Percentiles rank a stretch among this genome's conserved stretches.
Conservation (phyloP, 1,284 basidiomycete species). For the Sanghuangporus sanghuang region DNA sequence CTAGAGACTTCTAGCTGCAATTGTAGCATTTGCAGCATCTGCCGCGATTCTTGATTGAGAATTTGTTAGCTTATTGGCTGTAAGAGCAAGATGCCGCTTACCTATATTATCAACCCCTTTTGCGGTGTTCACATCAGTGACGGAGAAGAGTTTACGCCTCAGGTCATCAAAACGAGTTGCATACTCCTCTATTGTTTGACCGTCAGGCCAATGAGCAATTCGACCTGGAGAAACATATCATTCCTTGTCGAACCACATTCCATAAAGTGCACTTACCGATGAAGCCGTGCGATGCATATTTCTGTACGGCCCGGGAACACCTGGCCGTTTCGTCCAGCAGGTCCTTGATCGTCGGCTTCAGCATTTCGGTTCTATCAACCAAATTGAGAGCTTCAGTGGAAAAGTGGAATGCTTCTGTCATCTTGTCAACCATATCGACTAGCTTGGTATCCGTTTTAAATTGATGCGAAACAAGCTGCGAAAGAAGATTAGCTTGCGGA, state of each 20-base stretch:
- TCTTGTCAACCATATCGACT: neutral
- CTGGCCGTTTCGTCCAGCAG: neutral
- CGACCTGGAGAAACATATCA: neutral
- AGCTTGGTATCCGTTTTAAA: no score
- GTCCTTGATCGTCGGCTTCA: neutral
- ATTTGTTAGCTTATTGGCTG: no score
- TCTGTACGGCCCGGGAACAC: neutral
- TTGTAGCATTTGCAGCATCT: neutral
- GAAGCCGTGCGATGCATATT: neutral
- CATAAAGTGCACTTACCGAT: neutral
- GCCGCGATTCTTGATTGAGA: no score
- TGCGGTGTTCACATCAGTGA: neutral
- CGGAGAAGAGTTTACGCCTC: neutral
- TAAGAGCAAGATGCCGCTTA: no score
- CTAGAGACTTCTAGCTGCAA: neutral
- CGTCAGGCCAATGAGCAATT: neutral
- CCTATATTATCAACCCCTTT: no score
- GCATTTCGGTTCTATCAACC: neutral
- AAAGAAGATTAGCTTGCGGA: no score
- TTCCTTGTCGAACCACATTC: neutral
- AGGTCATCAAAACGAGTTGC: neutral
- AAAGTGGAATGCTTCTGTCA: neutral
- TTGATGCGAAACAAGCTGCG: no score
- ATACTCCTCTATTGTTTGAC: neutral
- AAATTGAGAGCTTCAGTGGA: neutral